Evolutionary conservation across 805 yeast species (phyloP).

Genomic region (Wickerhamomyces ciferrii): DNA sequence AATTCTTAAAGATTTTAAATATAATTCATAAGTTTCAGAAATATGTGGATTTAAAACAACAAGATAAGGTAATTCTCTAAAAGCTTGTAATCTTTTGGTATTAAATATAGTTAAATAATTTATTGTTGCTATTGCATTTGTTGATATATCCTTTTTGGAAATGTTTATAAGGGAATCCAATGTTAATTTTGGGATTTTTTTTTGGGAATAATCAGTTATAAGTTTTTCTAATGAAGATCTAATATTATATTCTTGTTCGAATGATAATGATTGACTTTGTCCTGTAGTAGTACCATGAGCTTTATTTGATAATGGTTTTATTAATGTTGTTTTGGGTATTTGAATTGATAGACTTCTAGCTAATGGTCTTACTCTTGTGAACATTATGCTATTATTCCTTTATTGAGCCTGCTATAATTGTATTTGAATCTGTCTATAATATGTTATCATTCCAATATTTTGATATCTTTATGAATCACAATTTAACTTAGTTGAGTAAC

Average conservation of each 20-base stretch:
- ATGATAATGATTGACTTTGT: constrained; percentile 17
- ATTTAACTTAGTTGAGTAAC: too few relatives aligned
- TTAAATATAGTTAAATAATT: constrained; percentile 54
- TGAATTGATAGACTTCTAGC: neutral
- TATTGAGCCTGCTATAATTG: too few relatives aligned
- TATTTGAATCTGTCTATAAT: too few relatives aligned
- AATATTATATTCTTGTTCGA: constrained; percentile 49
- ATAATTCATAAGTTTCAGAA: constrained; percentile 68
- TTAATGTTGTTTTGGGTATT: neutral
- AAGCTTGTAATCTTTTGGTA: constrained; percentile 64
- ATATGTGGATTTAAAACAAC: constrained; percentile 85
- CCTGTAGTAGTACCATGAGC: neutral
- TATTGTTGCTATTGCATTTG: constrained; percentile 46
- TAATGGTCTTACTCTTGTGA: neutral
- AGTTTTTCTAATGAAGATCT: constrained; percentile 54
- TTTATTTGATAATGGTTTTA: neutral
- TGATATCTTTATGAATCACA: too few relatives aligned
- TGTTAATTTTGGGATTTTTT: constrained; percentile 48
- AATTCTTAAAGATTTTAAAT: constrained; percentile 61
- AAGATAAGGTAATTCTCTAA: constrained; percentile 75
- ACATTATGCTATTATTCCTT: too few relatives aligned
- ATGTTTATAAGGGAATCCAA: constrained; percentile 45
- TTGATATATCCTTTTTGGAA: constrained; percentile 23
- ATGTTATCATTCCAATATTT: too few relatives aligned
- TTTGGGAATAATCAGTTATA: constrained; percentile 49